Percentiles rank a stretch among this genome's conserved stretches.
Evolutionary conservation across 441 rosid genomes (phyloP).

Genomic region (Populus tomentosa): DNA sequence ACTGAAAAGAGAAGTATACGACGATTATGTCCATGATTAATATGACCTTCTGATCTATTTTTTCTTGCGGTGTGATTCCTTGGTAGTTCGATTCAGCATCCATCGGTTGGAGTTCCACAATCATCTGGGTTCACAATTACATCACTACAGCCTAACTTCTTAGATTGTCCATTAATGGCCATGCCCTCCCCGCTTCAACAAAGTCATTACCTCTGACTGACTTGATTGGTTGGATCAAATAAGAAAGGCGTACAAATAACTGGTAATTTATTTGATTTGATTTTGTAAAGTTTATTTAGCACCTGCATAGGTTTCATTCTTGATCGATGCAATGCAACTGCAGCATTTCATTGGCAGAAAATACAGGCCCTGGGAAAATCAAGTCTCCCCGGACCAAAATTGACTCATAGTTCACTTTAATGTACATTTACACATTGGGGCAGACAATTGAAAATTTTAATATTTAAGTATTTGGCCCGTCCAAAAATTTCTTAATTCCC

Average conservation of each 20-base stretch:
- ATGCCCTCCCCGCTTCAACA: constrained; percentile 66
- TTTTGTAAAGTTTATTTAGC: constrained; percentile 27
- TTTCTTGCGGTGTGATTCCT: neutral
- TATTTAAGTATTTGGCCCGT: neutral
- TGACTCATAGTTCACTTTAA: neutral
- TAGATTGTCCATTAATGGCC: constrained; percentile 66
- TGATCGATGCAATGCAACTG: neutral
- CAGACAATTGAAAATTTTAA: neutral
- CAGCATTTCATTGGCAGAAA: neutral
- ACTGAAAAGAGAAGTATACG: neutral
- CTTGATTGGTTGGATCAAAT: constrained; percentile 12
- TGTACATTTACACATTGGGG: neutral
- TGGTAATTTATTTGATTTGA: constrained; percentile 23
- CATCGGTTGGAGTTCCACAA: constrained; percentile 57
- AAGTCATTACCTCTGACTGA: constrained; percentile 55
- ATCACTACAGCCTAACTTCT: constrained; percentile 54
- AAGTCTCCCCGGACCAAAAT: neutral
- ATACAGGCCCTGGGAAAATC: neutral
- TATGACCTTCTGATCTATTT: neutral
- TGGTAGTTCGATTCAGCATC: constrained; percentile 73
- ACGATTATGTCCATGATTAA: neutral
- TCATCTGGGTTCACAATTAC: constrained; percentile 58
- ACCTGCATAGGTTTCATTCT: neutral
- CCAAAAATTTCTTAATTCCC: neutral
- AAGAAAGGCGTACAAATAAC: constrained; percentile 25